A percentile compares a stretch with the other conserved stretches of the same genome.
Evolutionary conservation across 2,329 filamentous ascomycete genomes (phyloP).

Genomic region (Ophiostoma sp.): DNA sequence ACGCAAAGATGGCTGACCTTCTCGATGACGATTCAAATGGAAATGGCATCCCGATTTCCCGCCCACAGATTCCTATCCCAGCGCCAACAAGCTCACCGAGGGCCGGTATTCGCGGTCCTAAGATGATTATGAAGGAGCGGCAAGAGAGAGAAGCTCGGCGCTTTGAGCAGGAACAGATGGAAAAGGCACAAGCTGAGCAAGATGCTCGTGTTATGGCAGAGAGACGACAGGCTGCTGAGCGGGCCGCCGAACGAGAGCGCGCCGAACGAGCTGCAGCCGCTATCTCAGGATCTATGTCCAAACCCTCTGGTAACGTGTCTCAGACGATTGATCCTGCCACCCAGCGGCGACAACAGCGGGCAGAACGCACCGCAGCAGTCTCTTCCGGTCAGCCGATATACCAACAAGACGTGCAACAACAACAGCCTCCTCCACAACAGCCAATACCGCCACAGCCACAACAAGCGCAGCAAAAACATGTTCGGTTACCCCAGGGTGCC

Average conservation of each 20-base stretch:
- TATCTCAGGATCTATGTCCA: conserved; percentile 29
- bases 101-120: conserved; percentile 69
- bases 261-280: conserved; percentile 50
- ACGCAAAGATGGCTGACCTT: conserved; percentile 87
- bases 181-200: conserved; percentile 53
- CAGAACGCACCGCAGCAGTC: conserved; percentile 27
- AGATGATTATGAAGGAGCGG: conserved; percentile 86
- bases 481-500: conserved; percentile 16
- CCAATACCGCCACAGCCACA: conserved; percentile 18
- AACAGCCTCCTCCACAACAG: conserved; percentile 22
- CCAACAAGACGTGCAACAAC: conserved; percentile 13
- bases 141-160: conserved; percentile 67
- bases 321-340: conserved; percentile 31
- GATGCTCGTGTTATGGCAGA: conserved; percentile 52
- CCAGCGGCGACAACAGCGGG: conserved; percentile 35
- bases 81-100: conserved; percentile 51
- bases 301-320: conserved; percentile 16
- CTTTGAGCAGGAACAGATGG: conserved; percentile 60
- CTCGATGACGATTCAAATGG: conserved; percentile 38
- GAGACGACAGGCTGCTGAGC: conserved; percentile 32
- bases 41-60: conserved; percentile 43
- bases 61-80: conserved; percentile 43
- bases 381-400: conserved; percentile 21
- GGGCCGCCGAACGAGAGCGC: conserved; percentile 23
- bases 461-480: conserved; percentile 20